Percentiles rank a stretch among this genome's conserved stretches.
Evolutionary conservation across 2,329 filamentous ascomycete species (phyloP).

Genomic region (Aspergillus sp.): DNA sequence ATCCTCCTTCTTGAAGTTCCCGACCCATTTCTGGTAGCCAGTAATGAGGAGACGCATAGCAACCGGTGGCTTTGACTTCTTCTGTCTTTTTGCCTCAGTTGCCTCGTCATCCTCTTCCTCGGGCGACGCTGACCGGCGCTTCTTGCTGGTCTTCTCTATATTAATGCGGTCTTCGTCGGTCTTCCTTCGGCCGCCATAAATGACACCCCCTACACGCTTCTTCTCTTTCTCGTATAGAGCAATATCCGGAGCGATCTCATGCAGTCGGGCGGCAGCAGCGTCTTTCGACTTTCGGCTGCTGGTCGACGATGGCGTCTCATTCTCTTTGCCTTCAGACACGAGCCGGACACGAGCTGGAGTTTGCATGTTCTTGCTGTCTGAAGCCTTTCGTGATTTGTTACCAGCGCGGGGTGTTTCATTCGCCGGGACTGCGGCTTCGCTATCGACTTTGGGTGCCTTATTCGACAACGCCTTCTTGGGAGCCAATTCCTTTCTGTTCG

Average conservation of each 20-base stretch:
- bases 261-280: slow-evolving; percentile 73
- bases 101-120: slow-evolving; percentile 51
- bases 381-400: slow-evolving; percentile 27
- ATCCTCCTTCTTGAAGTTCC: slow-evolving; percentile 70
- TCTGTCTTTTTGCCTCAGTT: slow-evolving; percentile 62
- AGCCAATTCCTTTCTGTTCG: slow-evolving; percentile 13
- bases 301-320: slow-evolving; percentile 73
- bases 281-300: slow-evolving; percentile 85
- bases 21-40: slow-evolving; percentile 79
- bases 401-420: slow-evolving; percentile 26
- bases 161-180: slow-evolving; percentile 40
- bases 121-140: slow-evolving; percentile 46
- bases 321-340: slow-evolving; percentile 70
- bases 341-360: slow-evolving; percentile 57
- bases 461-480: slow-evolving; percentile 22
- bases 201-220: slow-evolving; percentile 71
- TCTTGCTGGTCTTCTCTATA: slow-evolving; percentile 33
- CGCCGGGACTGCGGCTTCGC: slow-evolving; percentile 16
- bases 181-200: slow-evolving; percentile 56
- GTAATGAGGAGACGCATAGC: slow-evolving; percentile 78
- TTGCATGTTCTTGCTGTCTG: slow-evolving; percentile 35
- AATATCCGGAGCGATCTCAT: slow-evolving; percentile 78
- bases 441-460: slow-evolving; percentile 19
- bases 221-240: slow-evolving; percentile 89
- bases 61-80: slow-evolving; percentile 62